A percentile compares a stretch with the other conserved stretches of the same genome.
These are phyloP conservation scores for Lipomyces japonicus DNA, from an alignment of 805 yeast genomes.

Conservation along the genomic window DNA sequence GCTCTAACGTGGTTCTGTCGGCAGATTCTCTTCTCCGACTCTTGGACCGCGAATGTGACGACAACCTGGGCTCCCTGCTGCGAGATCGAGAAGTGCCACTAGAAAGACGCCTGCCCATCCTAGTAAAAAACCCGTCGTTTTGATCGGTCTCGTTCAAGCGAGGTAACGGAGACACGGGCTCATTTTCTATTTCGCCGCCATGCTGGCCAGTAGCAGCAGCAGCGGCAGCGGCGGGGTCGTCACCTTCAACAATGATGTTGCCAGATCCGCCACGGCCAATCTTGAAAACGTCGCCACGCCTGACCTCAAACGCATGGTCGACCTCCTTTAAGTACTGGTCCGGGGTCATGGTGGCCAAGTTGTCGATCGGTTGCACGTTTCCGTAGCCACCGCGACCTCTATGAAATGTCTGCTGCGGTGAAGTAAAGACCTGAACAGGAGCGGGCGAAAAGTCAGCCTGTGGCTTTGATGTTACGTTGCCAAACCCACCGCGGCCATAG, in stretches of 20 bases:
- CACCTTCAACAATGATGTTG: constrained; percentile 32
- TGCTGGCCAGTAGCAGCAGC: constrained; percentile 4
- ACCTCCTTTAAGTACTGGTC: constrained; percentile 38
- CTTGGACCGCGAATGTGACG: not conserved
- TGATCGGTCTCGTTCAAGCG: not conserved
- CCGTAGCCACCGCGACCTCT: constrained; percentile 43
- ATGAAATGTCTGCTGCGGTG: constrained; percentile 37
- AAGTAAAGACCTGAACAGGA: constrained; percentile 38
- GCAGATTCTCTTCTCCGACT: not conserved
- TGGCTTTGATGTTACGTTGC: constrained; percentile 27
- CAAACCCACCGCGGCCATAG: constrained; percentile 30
- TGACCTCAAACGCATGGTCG: constrained; percentile 34
- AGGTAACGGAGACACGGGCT: not conserved
- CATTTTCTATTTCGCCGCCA: not conserved
- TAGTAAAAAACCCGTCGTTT: constrained; percentile 9
- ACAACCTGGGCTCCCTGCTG: not conserved
- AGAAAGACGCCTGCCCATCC: constrained; percentile 12
- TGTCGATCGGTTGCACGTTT: constrained; percentile 35
- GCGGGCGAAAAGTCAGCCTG: constrained; percentile 35
- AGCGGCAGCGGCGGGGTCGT: constrained; percentile 5
- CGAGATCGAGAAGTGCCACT: constrained; percentile 2
- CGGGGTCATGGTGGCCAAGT: constrained; percentile 34
- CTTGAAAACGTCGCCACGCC: constrained; percentile 34
- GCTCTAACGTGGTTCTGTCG: not conserved
- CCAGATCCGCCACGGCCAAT: constrained; percentile 42